Evolutionary conservation across 2,329 filamentous ascomycete species (phyloP).

Genomic region (Aspergillus caelatus): DNA sequence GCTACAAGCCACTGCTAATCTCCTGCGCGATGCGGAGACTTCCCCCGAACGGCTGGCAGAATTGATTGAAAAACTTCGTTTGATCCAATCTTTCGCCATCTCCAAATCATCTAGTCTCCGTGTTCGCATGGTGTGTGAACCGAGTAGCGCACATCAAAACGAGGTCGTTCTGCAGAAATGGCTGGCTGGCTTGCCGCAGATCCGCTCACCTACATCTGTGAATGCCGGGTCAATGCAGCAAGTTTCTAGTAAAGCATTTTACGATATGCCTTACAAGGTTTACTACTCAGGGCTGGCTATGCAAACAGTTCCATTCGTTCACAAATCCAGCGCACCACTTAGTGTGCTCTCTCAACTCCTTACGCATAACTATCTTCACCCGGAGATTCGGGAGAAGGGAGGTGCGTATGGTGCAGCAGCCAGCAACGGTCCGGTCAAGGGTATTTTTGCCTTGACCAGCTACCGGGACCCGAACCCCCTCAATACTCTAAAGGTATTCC

Average conservation of each 20-base stretch:
- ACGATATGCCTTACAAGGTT: constrained; percentile 93
- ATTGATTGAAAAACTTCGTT: constrained; percentile 79
- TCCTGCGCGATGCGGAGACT: constrained; percentile 69
- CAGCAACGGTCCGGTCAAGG: constrained; percentile 76
- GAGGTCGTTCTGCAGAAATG: constrained; percentile 72
- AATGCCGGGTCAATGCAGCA: constrained; percentile 32
- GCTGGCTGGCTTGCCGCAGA: constrained; percentile 61
- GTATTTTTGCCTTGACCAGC: constrained; percentile 90
- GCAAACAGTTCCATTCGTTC: constrained; percentile 80
- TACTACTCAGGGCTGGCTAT: constrained; percentile 87
- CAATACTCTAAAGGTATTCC: constrained; percentile 85
- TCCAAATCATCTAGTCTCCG: constrained; percentile 69
- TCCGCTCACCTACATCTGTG: constrained; percentile 40
- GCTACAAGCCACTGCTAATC: constrained; percentile 76
- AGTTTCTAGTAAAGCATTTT: constrained; percentile 72
- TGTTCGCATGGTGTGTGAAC: constrained; percentile 81
- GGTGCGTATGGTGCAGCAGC: constrained; percentile 94
- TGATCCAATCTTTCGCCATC: constrained; percentile 79
- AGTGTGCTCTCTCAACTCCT: constrained; percentile 89
- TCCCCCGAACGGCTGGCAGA: constrained; percentile 71
- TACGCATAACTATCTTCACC: constrained; percentile 94
- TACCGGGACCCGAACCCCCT: constrained; percentile 95
- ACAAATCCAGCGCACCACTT: constrained; percentile 73
- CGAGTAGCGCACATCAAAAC: constrained; percentile 71
- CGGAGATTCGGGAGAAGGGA: constrained; percentile 96